Evolutionary conservation across 768 basidiomycete species (phyloP).

Genomic region (Termitomyces sp.): DNA sequence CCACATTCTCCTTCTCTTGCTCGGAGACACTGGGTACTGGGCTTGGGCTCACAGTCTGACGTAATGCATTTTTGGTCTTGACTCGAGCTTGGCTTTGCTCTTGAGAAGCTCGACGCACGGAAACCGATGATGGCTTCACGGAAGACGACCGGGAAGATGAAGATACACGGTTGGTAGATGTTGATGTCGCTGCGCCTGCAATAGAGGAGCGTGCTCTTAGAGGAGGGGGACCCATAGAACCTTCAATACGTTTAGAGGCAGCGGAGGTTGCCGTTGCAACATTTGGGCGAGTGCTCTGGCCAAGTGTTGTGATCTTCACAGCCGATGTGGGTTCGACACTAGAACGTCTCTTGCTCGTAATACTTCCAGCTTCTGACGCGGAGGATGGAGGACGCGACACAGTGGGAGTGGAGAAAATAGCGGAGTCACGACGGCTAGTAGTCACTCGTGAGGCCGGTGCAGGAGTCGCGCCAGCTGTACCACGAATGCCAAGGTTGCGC

Average conservation of each 20-base stretch:
- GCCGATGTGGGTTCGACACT: constrained; percentile 24
- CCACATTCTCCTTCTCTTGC: constrained; percentile 55
- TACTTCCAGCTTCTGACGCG: constrained; percentile 44
- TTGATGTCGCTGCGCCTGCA: constrained; percentile 29
- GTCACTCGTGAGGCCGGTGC: constrained; percentile 34
- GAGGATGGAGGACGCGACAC: constrained; percentile 50
- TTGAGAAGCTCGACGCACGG: constrained; percentile 27
- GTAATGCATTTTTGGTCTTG: constrained; percentile 23
- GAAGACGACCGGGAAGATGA: constrained; percentile 32
- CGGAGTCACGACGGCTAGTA: constrained; percentile 46
- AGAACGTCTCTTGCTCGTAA: constrained; percentile 27
- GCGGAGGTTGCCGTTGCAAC: constrained; percentile 16
- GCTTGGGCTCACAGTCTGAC: constrained; percentile 27
- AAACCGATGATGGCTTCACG: constrained; percentile 24
- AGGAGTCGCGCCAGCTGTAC: constrained; percentile 53
- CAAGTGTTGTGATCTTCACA: constrained; percentile 34
- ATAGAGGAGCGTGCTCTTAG: constrained; percentile 30
- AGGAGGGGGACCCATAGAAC: constrained; percentile 50
- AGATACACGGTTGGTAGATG: constrained; percentile 27
- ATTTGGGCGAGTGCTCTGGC: constrained; percentile 47
- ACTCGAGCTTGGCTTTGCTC: constrained; percentile 22
- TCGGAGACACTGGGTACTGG: constrained; percentile 35
- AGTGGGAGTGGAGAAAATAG: constrained; percentile 49
- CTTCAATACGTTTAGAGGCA: constrained; percentile 23
- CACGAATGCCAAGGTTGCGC: constrained; percentile 50